Evolutionary conservation across 768 basidiomycete species (phyloP), one percentile per base, ranked within the genome.

Genomic region (Psilocybe cyanescens): DNA sequence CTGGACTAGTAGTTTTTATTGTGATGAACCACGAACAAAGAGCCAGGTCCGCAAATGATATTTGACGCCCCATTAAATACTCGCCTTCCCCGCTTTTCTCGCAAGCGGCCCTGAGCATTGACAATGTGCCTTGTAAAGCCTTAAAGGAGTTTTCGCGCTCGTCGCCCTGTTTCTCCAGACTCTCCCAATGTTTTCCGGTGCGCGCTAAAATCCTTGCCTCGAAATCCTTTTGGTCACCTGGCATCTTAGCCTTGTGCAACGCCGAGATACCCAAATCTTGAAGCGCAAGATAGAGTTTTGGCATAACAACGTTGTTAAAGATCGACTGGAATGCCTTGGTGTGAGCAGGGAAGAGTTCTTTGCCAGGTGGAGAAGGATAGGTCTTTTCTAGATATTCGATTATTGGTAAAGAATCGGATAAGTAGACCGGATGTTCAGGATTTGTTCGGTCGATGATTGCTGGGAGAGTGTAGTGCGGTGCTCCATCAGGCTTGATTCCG

Each of bases 401-500:
- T 49, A 79, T 79, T 17, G 70, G 70, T 2, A 67, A 68, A 7
- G 76, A 77, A 56, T 79, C 76, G 5, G 76, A 71, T 2, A 77
- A 45, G n/a, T 65, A 54, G 6, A 71, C 60, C 30, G 70, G 68
- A 19, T 63, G 51, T 3, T 67, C 49, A 50, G 63, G 58, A 24
- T 67, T 33, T 4, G 70, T 66, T 47, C 63, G 66, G 35, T 73
- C 72, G 44, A 71, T 61, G 62, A 77, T 65, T 16, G 73, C 73
- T 44, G 76, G 76, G 8, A 76, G 67, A 2, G 74, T 77, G 62
- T 72, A 78, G 46, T 68, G 65, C 9, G 72, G 73, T 9, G 67
- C 65, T 3, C 69, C 71, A 7, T 67, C 58, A 35, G 68, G 67
- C 33, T 73, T 71, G 47, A 50, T 47, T 8, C 67, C 68, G 5